Percentiles rank a stretch among this genome's conserved stretches.
Conservation (phyloP, 164 flowering plant species). For the Vitis labrusca region DNA sequence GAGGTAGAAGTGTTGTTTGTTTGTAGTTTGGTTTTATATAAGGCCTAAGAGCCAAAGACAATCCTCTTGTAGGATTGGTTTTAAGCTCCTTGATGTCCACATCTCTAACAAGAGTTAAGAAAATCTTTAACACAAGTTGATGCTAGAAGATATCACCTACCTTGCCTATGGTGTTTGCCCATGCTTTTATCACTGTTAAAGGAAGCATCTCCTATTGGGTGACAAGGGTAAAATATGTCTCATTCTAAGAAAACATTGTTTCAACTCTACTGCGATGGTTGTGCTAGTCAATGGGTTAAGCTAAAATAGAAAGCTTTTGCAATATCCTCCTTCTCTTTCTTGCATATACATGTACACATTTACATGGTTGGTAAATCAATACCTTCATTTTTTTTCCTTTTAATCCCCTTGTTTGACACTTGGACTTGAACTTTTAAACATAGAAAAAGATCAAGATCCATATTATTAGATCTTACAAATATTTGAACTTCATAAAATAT, state of each 20-base stretch:
- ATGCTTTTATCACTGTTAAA: conserved; percentile 21
- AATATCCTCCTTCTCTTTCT: conserved; percentile 35
- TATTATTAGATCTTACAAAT: too few relatives aligned
- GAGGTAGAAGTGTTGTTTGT: neutral
- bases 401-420: too few relatives aligned
- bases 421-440: too few relatives aligned
- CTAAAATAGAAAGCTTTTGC: conserved; percentile 28
- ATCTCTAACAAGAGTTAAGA: conserved; percentile 16
- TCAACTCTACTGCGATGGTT: conserved; percentile 43
- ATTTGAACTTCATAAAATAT: too few relatives aligned
- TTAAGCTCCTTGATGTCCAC: conserved; percentile 8
- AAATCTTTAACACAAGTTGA: conserved; percentile 11
- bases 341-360: conserved; percentile 10
- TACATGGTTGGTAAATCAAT: too few relatives aligned
- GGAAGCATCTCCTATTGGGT: conserved; percentile 21
- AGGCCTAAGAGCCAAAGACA: conserved; percentile 20
- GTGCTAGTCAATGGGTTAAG: conserved; percentile 32
- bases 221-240: conserved; percentile 14
- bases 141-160: conserved; percentile 20
- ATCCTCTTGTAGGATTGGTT: conserved; percentile 17
- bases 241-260: conserved; percentile 24
- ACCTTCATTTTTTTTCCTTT: too few relatives aligned
- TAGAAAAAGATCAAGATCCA: too few relatives aligned
- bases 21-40: neutral
- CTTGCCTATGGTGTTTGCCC: conserved; percentile 12